phyloP scores from a whole-genome alignment of 768 basidiomycete genomes.

The Podaxis pistillaris region DNA sequence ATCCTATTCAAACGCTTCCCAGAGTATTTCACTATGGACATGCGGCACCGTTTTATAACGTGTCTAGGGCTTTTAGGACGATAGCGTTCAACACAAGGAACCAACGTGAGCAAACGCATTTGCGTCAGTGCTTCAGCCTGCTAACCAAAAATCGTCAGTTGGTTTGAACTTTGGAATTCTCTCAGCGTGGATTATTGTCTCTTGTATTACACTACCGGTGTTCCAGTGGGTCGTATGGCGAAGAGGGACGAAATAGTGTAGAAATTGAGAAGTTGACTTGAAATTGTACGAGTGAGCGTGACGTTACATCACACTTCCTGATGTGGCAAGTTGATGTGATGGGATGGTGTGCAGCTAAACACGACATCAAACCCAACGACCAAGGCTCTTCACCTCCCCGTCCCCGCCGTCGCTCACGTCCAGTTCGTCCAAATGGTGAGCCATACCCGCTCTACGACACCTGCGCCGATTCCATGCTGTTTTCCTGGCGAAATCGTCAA shows the following conservation, averaged over 20 bases:
- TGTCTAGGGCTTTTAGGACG: conserved; percentile 56
- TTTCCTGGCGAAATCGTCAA: not conserved
- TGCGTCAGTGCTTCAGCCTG: not conserved
- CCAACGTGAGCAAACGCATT: conserved; percentile 37
- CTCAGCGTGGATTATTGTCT: conserved; percentile 50
- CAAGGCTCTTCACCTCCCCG: not conserved
- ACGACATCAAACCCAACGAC: conserved; percentile 7
- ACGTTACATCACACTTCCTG: not conserved
- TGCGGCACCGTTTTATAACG: conserved; percentile 71
- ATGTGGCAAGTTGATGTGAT: not conserved
- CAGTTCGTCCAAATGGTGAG: conserved; percentile 10
- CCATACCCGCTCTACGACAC: not conserved
- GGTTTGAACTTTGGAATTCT: conserved; percentile 58
- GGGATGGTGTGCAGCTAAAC: not conserved
- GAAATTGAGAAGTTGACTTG: too few species aligned
- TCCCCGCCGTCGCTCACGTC: not conserved
- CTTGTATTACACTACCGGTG: conserved; percentile 46
- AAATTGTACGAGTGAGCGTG: not conserved
- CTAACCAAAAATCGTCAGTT: conserved; percentile 30
- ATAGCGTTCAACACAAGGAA: conserved; percentile 69
- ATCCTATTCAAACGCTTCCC: conserved; percentile 60
- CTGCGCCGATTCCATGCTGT: not conserved
- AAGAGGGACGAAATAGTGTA: not conserved
- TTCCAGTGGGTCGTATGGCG: conserved; percentile 34
- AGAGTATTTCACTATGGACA: conserved; percentile 64